Conservation (phyloP, 2,329 filamentous ascomycete genomes). For the Aureobasidium sp. region DNA sequence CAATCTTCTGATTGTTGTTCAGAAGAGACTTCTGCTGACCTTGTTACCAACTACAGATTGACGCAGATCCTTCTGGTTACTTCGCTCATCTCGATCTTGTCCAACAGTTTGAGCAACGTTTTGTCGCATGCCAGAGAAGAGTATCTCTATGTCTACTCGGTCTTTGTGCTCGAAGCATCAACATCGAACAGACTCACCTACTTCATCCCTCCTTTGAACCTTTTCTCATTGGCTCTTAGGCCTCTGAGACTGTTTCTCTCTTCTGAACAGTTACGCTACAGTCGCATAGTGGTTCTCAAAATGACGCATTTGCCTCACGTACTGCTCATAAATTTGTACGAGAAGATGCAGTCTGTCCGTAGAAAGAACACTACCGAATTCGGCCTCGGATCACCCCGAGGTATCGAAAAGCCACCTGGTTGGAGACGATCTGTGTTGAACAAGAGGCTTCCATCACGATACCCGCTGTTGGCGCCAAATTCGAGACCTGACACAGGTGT, state of each 20-base stretch:
- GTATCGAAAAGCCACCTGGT: slow-evolving; percentile 7
- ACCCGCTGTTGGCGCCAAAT: slow-evolving; percentile 20
- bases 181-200: slow-evolving; percentile 42
- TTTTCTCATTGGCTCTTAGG: slow-evolving; percentile 64
- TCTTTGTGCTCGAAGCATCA: slow-evolving; percentile 46
- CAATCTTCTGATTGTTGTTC: not conserved
- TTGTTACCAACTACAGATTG: slow-evolving; percentile 33
- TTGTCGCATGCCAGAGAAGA: slow-evolving; percentile 60
- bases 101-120: slow-evolving; percentile 61
- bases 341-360: slow-evolving; percentile 30
- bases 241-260: slow-evolving; percentile 62
- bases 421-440: slow-evolving; percentile 13
- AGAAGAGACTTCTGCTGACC: not conserved
- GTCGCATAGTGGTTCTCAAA: slow-evolving; percentile 51
- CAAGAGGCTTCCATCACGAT: slow-evolving; percentile 21
- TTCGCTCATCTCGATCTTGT: slow-evolving; percentile 68
- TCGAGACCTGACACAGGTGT: slow-evolving; percentile 10
- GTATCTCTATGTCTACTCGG: slow-evolving; percentile 72
- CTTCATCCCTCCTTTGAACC: slow-evolving; percentile 49
- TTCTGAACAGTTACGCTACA: slow-evolving; percentile 54
- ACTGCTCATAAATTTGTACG: slow-evolving; percentile 59
- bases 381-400: not conserved
- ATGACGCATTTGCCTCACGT: slow-evolving; percentile 60
- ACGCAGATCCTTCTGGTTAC: slow-evolving; percentile 74
- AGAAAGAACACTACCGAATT: not conserved